Conservation (phyloP, 352 stramenopile species). For the Phytophthora agathidicida region DNA sequence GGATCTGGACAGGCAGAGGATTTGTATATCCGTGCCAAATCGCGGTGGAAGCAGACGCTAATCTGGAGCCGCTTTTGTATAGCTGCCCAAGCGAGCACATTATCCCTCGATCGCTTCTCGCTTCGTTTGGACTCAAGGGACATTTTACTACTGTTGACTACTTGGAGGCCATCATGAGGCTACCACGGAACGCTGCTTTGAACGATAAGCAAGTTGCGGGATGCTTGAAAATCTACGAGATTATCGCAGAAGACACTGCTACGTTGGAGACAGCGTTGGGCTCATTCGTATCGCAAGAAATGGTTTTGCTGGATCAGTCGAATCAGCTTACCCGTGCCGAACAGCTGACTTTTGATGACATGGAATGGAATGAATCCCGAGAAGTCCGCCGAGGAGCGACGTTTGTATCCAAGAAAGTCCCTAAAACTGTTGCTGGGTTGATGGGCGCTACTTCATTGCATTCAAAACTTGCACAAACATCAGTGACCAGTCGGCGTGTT, state of each 20-base stretch:
- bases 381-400: slow-evolving; percentile 49
- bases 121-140: slow-evolving; percentile 59
- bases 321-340: slow-evolving; percentile 41
- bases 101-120: slow-evolving; percentile 62
- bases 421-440: slow-evolving; percentile 45
- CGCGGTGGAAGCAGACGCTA: slow-evolving; percentile 45
- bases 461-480: slow-evolving; percentile 64
- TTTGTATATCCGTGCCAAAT: slow-evolving; percentile 65
- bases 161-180: slow-evolving; percentile 48
- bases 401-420: slow-evolving; percentile 63
- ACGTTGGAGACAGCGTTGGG: slow-evolving; percentile 29
- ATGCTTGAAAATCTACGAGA: slow-evolving; percentile 57
- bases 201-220: slow-evolving; percentile 31
- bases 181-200: slow-evolving; percentile 41
- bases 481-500: slow-evolving; percentile 54
- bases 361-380: slow-evolving; percentile 77
- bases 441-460: slow-evolving; percentile 72
- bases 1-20: slow-evolving; percentile 74
- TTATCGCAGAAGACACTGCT: slow-evolving; percentile 39
- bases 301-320: slow-evolving; percentile 47
- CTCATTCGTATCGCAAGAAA: slow-evolving; percentile 39
- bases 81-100: slow-evolving; percentile 59
- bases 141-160: slow-evolving; percentile 62
- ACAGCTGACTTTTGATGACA: slow-evolving; percentile 71
- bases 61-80: slow-evolving; percentile 69